A percentile compares a stretch with the other conserved stretches of the same genome.
These are phyloP conservation scores for Lantana camara DNA, from an alignment of 257 asterid genomes.

Conservation along the genomic window DNA sequence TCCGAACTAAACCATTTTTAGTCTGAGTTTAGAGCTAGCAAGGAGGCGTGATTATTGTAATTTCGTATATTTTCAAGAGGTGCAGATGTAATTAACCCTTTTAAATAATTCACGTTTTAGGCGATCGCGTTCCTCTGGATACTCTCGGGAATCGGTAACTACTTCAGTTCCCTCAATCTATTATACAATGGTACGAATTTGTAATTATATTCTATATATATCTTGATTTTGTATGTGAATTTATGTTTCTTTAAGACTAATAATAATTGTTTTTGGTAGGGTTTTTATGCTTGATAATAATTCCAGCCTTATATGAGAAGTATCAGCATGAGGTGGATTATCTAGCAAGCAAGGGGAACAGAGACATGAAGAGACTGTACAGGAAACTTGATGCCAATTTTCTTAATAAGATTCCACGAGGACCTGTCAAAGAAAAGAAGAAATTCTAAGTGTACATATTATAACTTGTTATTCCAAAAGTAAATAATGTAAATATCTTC, in stretches of 20 bases:
- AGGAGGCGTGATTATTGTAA: neutral
- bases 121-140: conserved; percentile 63
- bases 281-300: conserved; percentile 48
- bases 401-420: conserved; percentile 90
- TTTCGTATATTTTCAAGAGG: no score
- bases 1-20: no score
- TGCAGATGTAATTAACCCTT: no score
- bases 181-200: conserved; percentile 52
- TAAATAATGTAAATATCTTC: no score
- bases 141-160: conserved; percentile 67
- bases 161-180: conserved; percentile 68
- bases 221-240: neutral
- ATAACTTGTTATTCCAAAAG: no score
- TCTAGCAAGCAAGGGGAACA: conserved; percentile 55
- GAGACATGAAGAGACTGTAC: conserved; percentile 63
- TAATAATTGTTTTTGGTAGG: conserved; percentile 35
- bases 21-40: no score
- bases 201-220: no score
- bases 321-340: conserved; percentile 72
- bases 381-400: conserved; percentile 56
- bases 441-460: conserved; percentile 35
- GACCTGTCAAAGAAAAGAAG: conserved; percentile 72
- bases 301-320: conserved; percentile 78
- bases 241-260: neutral
- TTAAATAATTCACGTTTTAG: conserved; percentile 26